These are phyloP conservation scores for Rhizopogon sp. DNA, from an alignment of 768 basidiomycete species.

Conservation along the genomic window DNA sequence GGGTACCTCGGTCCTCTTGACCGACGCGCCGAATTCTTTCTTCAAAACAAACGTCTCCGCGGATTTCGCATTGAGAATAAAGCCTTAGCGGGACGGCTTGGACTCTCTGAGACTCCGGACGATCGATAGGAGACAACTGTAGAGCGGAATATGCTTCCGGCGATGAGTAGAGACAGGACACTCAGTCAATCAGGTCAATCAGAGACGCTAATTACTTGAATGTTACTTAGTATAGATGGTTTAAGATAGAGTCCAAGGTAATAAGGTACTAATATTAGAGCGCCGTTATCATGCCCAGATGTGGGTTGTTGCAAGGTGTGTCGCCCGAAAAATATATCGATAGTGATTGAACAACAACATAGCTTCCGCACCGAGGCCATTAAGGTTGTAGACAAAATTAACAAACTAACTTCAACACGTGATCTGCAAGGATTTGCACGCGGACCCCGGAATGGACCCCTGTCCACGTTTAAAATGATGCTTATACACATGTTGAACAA, in stretches of 20 bases:
- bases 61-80: neutral
- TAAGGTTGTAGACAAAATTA: neutral
- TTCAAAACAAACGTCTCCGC: neutral
- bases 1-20: no score
- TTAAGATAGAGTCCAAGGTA: neutral
- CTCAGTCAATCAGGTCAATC: neutral
- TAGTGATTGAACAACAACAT: neutral
- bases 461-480: no score
- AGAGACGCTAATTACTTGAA: neutral
- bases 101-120: neutral
- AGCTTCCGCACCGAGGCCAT: slow-evolving; percentile 1
- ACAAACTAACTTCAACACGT: neutral
- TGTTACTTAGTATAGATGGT: neutral
- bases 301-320: neutral
- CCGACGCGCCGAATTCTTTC: no score
- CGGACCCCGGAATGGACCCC: no score
- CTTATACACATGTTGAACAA: no score
- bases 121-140: neutral
- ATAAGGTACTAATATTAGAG: neutral
- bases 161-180: no score
- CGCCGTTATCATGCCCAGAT: neutral
- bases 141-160: neutral
- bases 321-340: neutral
- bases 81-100: neutral
- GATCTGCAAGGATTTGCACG: neutral